Evolutionary conservation across 1,284 basidiomycete genomes (phyloP).

Genomic region (Puccinia hordei): DNA sequence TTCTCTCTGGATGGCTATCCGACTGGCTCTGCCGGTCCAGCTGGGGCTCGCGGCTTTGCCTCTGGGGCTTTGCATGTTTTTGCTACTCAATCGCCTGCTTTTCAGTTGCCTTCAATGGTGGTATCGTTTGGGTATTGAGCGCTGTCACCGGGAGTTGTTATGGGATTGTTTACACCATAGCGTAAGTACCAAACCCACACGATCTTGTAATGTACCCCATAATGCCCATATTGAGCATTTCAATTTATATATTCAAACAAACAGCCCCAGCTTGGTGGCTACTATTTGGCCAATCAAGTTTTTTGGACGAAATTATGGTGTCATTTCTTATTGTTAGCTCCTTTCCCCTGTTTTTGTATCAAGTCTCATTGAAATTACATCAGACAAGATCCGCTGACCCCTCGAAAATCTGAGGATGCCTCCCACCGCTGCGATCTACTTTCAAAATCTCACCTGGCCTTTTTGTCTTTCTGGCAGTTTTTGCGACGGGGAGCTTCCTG

Average conservation of each 20-base stretch:
- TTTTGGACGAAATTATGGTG: constrained; percentile 46
- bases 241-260: background rate
- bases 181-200: constrained; percentile 28
- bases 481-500: constrained; percentile 30
- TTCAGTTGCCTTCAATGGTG: constrained; percentile 10
- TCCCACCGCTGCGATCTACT: background rate
- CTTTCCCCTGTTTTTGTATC: too few species aligned
- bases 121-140: constrained; percentile 35
- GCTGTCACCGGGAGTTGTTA: constrained; percentile 32
- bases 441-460: background rate
- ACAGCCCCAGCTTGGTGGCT: constrained; percentile 42
- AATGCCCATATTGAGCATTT: background rate
- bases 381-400: background rate
- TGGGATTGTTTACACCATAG: constrained; percentile 30
- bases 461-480: constrained; percentile 16
- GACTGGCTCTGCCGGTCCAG: constrained; percentile 25
- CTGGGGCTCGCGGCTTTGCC: background rate
- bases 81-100: constrained; percentile 21
- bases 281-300: constrained; percentile 38
- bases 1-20: constrained; percentile 36
- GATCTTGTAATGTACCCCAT: background rate
- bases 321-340: constrained; percentile 41
- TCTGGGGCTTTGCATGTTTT: constrained; percentile 27
- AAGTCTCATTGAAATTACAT: background rate
- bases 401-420: background rate